Evolutionary conservation across 2,329 filamentous ascomycete genomes (phyloP).

Genomic region (Colletotrichum siamense): DNA sequence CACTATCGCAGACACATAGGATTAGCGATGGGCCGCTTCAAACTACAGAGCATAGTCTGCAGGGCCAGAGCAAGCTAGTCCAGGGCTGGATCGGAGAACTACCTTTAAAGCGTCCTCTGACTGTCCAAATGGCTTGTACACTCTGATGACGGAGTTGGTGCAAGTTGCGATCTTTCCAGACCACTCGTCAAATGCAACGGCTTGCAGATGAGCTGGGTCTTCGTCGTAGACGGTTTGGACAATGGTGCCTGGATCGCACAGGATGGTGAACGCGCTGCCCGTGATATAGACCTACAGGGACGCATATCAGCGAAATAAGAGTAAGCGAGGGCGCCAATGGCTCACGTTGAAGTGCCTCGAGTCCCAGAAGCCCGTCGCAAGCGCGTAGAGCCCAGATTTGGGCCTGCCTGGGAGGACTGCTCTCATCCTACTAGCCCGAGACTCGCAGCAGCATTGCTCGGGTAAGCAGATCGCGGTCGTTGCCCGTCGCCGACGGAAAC

Average conservation of each 20-base stretch:
- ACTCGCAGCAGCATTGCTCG: constrained; percentile 10
- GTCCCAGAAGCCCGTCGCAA: constrained; percentile 77
- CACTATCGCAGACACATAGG: constrained; percentile 50
- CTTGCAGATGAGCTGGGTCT: constrained; percentile 69
- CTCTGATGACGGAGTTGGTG: constrained; percentile 68
- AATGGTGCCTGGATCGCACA: constrained; percentile 75
- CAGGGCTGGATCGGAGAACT: constrained; percentile 20
- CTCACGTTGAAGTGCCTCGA: constrained; percentile 75
- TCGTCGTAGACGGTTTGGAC: constrained; percentile 93
- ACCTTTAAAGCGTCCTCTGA: constrained; percentile 79
- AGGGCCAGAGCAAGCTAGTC: not conserved
- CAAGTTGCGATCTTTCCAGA: constrained; percentile 86
- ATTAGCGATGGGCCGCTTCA: not conserved
- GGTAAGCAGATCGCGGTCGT: not conserved
- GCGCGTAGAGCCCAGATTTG: constrained; percentile 77
- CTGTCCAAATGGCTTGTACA: constrained; percentile 79
- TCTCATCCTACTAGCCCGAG: constrained; percentile 65
- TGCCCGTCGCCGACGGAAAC: not conserved
- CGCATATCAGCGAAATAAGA: constrained; percentile 7
- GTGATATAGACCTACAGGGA: constrained; percentile 79
- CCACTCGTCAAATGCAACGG: constrained; percentile 80
- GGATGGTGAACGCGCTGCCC: constrained; percentile 84
- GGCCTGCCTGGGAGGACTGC: constrained; percentile 81
- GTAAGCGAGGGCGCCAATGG: constrained; percentile 8
- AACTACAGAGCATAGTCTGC: not conserved